Evolutionary conservation across 768 basidiomycete genomes (phyloP), one percentile per base, ranked within the genome.

Genomic region (Calocybe indica): DNA sequence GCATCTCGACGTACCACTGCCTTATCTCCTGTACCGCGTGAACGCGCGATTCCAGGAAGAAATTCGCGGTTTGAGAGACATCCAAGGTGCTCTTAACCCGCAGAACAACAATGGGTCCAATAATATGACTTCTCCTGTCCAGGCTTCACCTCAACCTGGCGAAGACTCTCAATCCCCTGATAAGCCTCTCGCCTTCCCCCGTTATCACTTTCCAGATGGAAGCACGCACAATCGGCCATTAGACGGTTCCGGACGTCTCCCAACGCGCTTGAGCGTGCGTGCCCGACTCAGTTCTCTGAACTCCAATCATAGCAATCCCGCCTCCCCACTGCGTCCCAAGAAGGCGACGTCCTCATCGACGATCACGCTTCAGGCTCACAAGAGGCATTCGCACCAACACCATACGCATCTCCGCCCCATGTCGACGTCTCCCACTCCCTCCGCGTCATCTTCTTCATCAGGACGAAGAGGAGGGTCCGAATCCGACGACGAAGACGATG

Each of bases 21-120:
- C 90, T 0, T 92, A 91, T 62, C 74, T 92, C 29, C 76, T 92
- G 7, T 90, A 90, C 57, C 79, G 90, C 14, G 88, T 88, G 10
- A 86, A 90, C 61, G 83, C 82, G 9, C 75, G 90, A 52, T 92
- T 88, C 47, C 88, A 92, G 60, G 85, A 92, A 63, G 90, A 90
- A 59, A 78, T 92, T 30, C 80, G 85, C 35, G 85, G 86, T 1
- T 61, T 92, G 41, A 83, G 87, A 56, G 84, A 83, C 52, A 80
- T 86, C 33, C 77, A 75, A 37, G 83, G 81, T 28, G 76, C 76
- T 33, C 66, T 79, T n/a, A 78, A 73, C 47, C 78, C 82, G 9
- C 61, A 69, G 11, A 60, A 66, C 7, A 22, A 22, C 22, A 22
- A 22, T 22, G 22, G 22, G 4, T 22, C 22, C 22, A 22, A 22